phyloP scores from a whole-genome alignment of 2,329 filamentous ascomycete species.

The Microdochium paspali region DNA sequence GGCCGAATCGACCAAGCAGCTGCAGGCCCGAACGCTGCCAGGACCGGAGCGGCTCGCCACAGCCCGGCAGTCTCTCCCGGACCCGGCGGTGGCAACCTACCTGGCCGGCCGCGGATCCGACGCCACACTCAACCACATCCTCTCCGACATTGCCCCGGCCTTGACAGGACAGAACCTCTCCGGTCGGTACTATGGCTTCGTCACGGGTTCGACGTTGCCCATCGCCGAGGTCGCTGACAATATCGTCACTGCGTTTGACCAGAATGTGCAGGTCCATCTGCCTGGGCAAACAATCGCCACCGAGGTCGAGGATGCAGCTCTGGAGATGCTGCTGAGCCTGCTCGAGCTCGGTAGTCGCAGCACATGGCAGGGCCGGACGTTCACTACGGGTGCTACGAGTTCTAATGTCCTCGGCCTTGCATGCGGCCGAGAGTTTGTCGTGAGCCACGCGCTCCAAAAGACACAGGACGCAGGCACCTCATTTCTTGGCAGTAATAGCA shows the following conservation, averaged over 20 bases:
- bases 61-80: constrained; percentile 29
- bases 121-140: constrained; percentile 31
- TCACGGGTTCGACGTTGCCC: constrained; percentile 73
- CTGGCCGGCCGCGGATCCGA: constrained; percentile 19
- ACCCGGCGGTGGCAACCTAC: constrained; percentile 15
- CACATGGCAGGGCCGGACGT: constrained; percentile 45
- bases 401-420: constrained; percentile 74
- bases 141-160: constrained; percentile 39
- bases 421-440: constrained; percentile 53
- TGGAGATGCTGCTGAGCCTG: constrained; percentile 60
- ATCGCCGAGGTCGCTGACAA: constrained; percentile 76
- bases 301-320: constrained; percentile 62
- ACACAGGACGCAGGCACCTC: constrained; percentile 2
- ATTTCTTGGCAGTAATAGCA: neutral
- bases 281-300: constrained; percentile 67
- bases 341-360: constrained; percentile 44
- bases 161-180: constrained; percentile 58
- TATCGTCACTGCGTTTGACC: constrained; percentile 70
- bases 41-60: constrained; percentile 17
- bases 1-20: constrained; percentile 6
- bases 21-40: constrained; percentile 26
- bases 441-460: constrained; percentile 31
- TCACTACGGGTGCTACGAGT: constrained; percentile 58
- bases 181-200: constrained; percentile 76
- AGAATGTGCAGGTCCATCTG: constrained; percentile 78